Evolutionary conservation across 129 eudicot genomes (phyloP), one percentile per base, ranked within the genome.

Genomic region (Deinandra increscens): DNA sequence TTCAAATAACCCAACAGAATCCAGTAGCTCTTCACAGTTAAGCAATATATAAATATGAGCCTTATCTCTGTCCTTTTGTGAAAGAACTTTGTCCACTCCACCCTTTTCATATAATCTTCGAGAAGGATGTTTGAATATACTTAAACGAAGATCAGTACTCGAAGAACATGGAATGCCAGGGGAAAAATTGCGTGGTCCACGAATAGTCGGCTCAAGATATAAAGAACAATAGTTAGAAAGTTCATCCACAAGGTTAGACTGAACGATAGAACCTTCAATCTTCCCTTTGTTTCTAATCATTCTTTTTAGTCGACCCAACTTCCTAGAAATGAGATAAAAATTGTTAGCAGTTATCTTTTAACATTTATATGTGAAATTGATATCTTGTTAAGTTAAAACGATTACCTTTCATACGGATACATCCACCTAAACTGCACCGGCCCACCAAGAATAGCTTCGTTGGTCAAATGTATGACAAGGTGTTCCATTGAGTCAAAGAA

Each of bases 81-180:
- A 26, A 26, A 26, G n/a, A n/a, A n/a, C n/a, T n/a, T n/a, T n/a
- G n/a, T n/a, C 31, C 31, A 26, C 3, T 1, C 64, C 42, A 31
- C 42, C 18, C 18, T 59, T 59, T 14, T 31, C 64, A 59, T 29
- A 59, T 59, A 59, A 59, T 58, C 64, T 58, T 13, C 41, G 10
- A 12, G 64, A 58, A 3, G 15, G 49, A 43, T 43, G n/a, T 43
- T 43, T 43, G 0, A 43, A 43, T 43, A 43, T 43, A 43, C 42
- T 58, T 58, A 58, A 58, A 4, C 20, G 64, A 58, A n/a, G n/a
- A 18, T 60, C 66, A 3, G 66, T 26, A 17, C 4, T 34, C 14
- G 2, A 46, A 14, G 19, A 46, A 46, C 53, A 46, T 14, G 53
- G 20, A 46, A 46, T 4, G 20, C 1, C n/a, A 60, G 19, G 66